Conservation (phyloP, 2,329 filamentous ascomycete genomes). For the Cercospora sp. region DNA sequence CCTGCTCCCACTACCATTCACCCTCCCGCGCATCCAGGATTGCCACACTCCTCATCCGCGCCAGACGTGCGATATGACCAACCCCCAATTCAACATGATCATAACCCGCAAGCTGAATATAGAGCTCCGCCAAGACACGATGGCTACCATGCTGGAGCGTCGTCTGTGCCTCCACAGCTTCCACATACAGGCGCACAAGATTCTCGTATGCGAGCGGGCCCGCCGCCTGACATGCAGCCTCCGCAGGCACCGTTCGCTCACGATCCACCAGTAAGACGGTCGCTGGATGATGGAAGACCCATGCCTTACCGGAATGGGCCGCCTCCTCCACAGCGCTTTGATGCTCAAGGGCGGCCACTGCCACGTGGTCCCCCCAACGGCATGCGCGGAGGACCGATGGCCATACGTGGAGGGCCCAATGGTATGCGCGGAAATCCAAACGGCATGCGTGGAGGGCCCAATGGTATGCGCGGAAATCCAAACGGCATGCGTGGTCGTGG, state of each 20-base stretch:
- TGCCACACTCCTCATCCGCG: constrained; percentile 23
- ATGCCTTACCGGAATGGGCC: constrained; percentile 33
- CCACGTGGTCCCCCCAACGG: constrained; percentile 14
- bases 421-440: constrained; percentile 6
- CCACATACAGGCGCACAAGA: constrained; percentile 20
- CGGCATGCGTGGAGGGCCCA: constrained; percentile 11
- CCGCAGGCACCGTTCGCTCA: constrained; percentile 32
- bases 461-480: constrained; percentile 4
- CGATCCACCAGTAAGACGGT: constrained; percentile 28
- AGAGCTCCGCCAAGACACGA: constrained; percentile 13
- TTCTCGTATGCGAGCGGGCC: constrained; percentile 17
- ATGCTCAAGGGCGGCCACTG: constrained; percentile 13
- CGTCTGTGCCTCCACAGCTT: constrained; percentile 17
- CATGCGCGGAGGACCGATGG: constrained; percentile 8
- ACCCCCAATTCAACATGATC: constrained; percentile 12
- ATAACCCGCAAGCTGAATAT: constrained; percentile 10
- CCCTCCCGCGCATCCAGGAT: constrained; percentile 9
- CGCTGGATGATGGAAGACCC: constrained; percentile 34
- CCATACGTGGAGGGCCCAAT: constrained; percentile 7
- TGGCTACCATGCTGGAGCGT: constrained; percentile 16
- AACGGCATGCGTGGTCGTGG: constrained; percentile 10
- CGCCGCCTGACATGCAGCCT: constrained; percentile 23
- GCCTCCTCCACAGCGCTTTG: constrained; percentile 27
- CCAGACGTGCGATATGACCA: constrained; percentile 24
- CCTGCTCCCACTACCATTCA: constrained; percentile 14